Evolutionary conservation across 768 basidiomycete species (phyloP).

Genomic region (Naematelia encephala): DNA sequence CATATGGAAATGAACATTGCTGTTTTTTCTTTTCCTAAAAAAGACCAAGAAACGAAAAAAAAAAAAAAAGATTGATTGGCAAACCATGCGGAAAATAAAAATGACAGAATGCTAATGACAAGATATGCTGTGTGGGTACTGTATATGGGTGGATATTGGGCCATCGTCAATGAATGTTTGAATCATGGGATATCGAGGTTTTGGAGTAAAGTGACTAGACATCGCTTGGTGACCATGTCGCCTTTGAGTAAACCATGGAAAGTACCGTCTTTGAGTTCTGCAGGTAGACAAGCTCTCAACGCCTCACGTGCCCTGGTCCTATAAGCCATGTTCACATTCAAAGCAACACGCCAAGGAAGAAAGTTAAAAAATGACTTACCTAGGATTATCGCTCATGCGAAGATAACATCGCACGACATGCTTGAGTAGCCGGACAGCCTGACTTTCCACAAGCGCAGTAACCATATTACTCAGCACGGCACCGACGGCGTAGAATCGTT

Average conservation of each 20-base stretch:
- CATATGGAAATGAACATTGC: too few species aligned
- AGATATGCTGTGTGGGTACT: too few species aligned
- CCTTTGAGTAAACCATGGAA: conserved; percentile 91
- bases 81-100: too few species aligned
- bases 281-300: conserved; percentile 88
- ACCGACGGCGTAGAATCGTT: conserved; percentile 97
- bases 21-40: too few species aligned
- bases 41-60: too few species aligned
- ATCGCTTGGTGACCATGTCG: conserved; percentile 80
- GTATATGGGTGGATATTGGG: too few species aligned
- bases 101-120: too few species aligned
- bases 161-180: too few species aligned
- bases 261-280: conserved; percentile 88
- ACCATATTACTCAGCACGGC: conserved; percentile 99
- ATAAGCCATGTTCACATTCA: neutral
- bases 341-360: neutral
- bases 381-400: conserved; percentile 88
- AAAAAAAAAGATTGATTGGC: too few species aligned
- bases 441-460: conserved; percentile 92
- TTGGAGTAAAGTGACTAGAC: conserved; percentile 42
- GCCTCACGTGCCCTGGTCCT: conserved; percentile 82
- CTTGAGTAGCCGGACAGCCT: conserved; percentile 91
- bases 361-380: conserved; percentile 57
- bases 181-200: conserved; percentile 35
- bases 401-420: conserved; percentile 98